These are phyloP conservation scores for Phytophthora boehmeriae DNA, from an alignment of 352 stramenopile genomes.

Conservation along the genomic window DNA sequence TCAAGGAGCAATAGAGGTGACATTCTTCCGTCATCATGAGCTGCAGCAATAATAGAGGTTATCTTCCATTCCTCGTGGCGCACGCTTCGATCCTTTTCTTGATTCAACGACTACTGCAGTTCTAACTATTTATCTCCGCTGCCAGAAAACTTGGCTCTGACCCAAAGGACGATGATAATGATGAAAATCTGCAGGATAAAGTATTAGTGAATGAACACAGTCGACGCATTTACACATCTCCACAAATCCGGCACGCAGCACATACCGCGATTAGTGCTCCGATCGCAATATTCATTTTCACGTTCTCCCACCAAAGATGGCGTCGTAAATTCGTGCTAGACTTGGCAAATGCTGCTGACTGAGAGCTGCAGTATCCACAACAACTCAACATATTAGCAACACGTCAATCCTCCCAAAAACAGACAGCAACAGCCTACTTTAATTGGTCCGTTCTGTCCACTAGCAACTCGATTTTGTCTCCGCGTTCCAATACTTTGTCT, in stretches of 20 bases:
- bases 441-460: slow-evolving; percentile 89
- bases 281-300: slow-evolving; percentile 89
- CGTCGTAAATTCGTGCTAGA: slow-evolving; percentile 82
- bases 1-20: slow-evolving; percentile 31
- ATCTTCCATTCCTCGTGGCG: slow-evolving; percentile 3
- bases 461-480: slow-evolving; percentile 89
- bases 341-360: slow-evolving; percentile 82
- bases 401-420: not conserved
- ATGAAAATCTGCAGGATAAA: slow-evolving; percentile 41
- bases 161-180: slow-evolving; percentile 55
- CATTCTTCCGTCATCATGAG: slow-evolving; percentile 28
- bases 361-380: slow-evolving; percentile 46
- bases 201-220: not conserved
- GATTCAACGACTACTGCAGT: slow-evolving; percentile 1
- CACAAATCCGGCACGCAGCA: not conserved
- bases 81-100: slow-evolving; percentile 14
- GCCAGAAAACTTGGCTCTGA: slow-evolving; percentile 54
- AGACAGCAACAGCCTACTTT: slow-evolving; percentile 46
- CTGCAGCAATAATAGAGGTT: slow-evolving; percentile 36
- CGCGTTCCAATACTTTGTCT: slow-evolving; percentile 86
- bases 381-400: slow-evolving; percentile 9
- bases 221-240: slow-evolving; percentile 1
- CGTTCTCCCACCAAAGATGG: slow-evolving; percentile 86
- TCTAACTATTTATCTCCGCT: slow-evolving; percentile 37
- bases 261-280: slow-evolving; percentile 68